Percentiles rank a stretch among this genome's conserved stretches.
Conservation (phyloP, 1,284 basidiomycete species). For the Tremellales sp. region DNA sequence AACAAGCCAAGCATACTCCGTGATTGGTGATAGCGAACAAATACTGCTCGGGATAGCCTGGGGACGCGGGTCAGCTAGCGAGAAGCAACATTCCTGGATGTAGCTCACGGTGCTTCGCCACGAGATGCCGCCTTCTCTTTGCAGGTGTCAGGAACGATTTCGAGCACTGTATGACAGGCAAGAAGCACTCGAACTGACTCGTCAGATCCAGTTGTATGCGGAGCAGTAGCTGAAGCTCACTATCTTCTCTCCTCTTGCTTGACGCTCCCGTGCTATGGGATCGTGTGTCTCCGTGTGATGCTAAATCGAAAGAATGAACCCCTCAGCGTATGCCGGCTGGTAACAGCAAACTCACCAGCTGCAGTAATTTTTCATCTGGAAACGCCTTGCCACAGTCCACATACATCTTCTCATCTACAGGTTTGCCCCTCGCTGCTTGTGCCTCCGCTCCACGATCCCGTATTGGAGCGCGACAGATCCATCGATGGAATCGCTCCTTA, state of each 20-base stretch:
- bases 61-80: constrained; percentile 4
- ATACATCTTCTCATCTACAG: constrained; percentile 15
- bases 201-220: constrained; percentile 4
- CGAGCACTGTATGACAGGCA: constrained; percentile 56
- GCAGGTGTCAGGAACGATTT: constrained; percentile 71
- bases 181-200: constrained; percentile 73
- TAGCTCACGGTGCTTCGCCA: constrained; percentile 61
- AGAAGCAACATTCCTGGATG: neutral
- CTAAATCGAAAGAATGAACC: constrained; percentile 47
- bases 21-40: constrained; percentile 86
- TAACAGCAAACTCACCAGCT: constrained; percentile 59
- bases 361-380: constrained; percentile 70
- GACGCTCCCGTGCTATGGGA: constrained; percentile 65
- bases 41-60: constrained; percentile 71
- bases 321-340: neutral
- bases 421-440: constrained; percentile 26
- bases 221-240: constrained; percentile 53
- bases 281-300: constrained; percentile 87
- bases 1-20: constrained; percentile 54
- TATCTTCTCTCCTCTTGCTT: constrained; percentile 81
- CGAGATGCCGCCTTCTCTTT: constrained; percentile 71
- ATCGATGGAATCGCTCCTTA: constrained; percentile 75
- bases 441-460: constrained; percentile 39
- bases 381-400: constrained; percentile 71
- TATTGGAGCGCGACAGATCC: constrained; percentile 60